phyloP scores from a whole-genome alignment of 2,329 filamentous ascomycete genomes.

The Botrytis tulipae region DNA sequence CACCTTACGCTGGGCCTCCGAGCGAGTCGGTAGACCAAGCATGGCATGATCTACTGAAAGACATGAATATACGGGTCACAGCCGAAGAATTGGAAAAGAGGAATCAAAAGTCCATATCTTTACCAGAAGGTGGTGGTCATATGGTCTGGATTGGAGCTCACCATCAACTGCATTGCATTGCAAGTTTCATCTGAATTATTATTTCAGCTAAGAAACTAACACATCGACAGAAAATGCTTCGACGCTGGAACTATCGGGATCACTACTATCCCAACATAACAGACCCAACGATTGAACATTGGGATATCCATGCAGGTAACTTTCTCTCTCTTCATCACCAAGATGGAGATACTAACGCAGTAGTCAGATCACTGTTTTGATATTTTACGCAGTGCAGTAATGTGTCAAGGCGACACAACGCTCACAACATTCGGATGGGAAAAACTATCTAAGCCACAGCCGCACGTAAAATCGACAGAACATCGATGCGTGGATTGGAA shows the following conservation, averaged over 20 bases:
- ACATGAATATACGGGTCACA: constrained; percentile 20
- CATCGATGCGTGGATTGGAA: constrained; percentile 8
- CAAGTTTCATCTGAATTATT: background rate
- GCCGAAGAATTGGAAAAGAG: constrained; percentile 7
- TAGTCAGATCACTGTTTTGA: constrained; percentile 13
- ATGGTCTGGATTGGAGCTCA: constrained; percentile 16
- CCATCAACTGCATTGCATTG: constrained; percentile 12
- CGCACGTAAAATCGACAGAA: constrained; percentile 4
- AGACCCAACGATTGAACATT: constrained; percentile 7
- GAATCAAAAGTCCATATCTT: constrained; percentile 1
- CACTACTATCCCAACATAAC: constrained; percentile 13
- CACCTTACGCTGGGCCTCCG: constrained; percentile 15
- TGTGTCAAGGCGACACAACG: constrained; percentile 17
- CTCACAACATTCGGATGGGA: constrained; percentile 15
- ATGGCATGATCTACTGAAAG: constrained; percentile 21
- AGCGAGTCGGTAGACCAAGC: constrained; percentile 17
- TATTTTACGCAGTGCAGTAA: constrained; percentile 10
- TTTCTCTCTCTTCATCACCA: fast-evolving
- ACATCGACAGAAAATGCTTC: constrained; percentile 6
- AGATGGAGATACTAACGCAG: background rate
- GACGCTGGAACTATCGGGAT: constrained; percentile 10
- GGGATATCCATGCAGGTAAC: constrained; percentile 13
- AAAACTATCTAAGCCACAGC: constrained; percentile 5
- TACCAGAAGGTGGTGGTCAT: constrained; percentile 16
- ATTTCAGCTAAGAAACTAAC: background rate